These are phyloP conservation scores for Chaetomiaceae sp. DNA, from an alignment of 2,329 filamentous ascomycete species.

Conservation along the genomic window DNA sequence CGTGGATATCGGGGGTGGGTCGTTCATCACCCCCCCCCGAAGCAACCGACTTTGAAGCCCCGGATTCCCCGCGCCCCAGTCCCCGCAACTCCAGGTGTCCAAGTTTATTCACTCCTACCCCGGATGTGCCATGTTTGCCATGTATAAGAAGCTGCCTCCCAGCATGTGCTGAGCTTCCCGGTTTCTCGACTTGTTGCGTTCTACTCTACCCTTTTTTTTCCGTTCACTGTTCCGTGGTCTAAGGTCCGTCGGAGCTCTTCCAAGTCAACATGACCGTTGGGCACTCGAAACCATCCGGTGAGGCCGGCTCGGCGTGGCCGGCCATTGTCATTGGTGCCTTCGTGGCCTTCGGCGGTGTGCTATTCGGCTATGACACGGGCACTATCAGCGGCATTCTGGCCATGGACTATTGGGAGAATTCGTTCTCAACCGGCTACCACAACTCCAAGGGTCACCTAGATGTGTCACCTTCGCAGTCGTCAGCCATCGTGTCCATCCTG, in stretches of 20 bases:
- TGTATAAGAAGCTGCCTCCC: no score
- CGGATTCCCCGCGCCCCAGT: no score
- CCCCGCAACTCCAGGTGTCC: no score
- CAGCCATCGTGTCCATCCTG: conserved; percentile 66
- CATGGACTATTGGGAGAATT: conserved; percentile 40
- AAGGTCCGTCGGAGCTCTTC: no score
- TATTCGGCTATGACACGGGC: conserved; percentile 22
- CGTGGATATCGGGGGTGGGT: no score
- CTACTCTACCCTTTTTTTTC: not conserved
- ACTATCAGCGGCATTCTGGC: conserved; percentile 23
- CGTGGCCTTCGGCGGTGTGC: conserved; percentile 21
- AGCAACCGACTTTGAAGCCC: no score
- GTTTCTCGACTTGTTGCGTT: no score
- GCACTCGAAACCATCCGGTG: not conserved
- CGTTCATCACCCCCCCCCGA: no score
- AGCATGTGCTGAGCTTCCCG: no score
- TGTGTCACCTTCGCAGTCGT: conserved; percentile 50
- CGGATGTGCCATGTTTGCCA: no score
- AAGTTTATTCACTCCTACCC: no score
- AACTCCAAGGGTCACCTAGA: conserved; percentile 38
- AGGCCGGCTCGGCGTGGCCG: conserved; percentile 13
- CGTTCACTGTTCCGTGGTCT: not conserved
- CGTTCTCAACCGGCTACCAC: conserved; percentile 48
- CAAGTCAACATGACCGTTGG: not conserved
- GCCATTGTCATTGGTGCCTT: conserved; percentile 20